These are phyloP conservation scores for Aureobasidium zeae DNA, from an alignment of 2,329 filamentous ascomycete species.

Conservation along the genomic window DNA sequence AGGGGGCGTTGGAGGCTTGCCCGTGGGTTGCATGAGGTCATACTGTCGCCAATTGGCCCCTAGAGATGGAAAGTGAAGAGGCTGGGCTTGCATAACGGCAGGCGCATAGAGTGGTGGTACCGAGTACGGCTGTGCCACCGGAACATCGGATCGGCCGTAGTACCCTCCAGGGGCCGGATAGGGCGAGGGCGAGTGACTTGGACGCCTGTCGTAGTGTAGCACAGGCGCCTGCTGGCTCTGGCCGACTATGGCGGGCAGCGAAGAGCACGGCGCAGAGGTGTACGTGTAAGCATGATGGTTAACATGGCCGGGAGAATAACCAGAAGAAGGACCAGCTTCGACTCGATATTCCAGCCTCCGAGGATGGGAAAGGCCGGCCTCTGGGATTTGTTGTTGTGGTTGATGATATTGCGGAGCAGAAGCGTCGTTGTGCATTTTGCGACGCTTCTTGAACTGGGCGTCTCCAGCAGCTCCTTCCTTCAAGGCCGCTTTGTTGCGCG, in stretches of 20 bases:
- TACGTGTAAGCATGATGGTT: background rate
- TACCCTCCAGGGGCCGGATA: too few relatives aligned
- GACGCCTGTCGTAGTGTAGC: too few relatives aligned
- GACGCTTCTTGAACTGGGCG: background rate
- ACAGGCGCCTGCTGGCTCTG: too few relatives aligned
- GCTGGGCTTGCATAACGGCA: too few relatives aligned
- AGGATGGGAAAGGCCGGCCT: background rate
- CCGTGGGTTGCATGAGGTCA: background rate
- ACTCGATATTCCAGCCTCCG: background rate
- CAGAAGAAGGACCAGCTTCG: background rate
- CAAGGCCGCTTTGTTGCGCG: slow-evolving; percentile 1
- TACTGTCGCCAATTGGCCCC: slow-evolving; percentile 9
- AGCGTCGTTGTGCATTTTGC: background rate
- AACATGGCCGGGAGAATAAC: too few relatives aligned
- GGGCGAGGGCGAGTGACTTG: too few relatives aligned
- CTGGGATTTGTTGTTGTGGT: background rate
- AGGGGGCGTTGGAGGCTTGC: background rate
- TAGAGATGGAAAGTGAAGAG: background rate
- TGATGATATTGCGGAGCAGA: background rate
- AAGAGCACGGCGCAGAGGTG: too few relatives aligned
- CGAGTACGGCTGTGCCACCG: too few relatives aligned
- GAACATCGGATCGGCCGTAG: too few relatives aligned
- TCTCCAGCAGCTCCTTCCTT: background rate
- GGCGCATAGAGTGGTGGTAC: too few relatives aligned
- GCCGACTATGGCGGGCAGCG: too few relatives aligned